A percentile compares a stretch with the other conserved stretches of the same genome.
phyloP scores from a whole-genome alignment of 169 alveolate genomes.

The Perkinsus chesapeaki region DNA sequence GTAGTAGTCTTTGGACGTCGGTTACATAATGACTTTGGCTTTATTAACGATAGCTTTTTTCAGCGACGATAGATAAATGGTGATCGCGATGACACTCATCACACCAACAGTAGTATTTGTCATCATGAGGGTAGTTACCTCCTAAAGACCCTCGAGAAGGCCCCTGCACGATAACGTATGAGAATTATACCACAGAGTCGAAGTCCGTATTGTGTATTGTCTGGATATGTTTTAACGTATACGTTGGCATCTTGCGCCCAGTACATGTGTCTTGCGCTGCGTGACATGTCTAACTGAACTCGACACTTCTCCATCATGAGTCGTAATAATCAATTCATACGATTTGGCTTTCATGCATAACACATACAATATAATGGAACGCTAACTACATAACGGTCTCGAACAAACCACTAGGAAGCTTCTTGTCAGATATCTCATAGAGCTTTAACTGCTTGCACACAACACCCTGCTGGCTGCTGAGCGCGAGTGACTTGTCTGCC shows the following conservation, averaged over 20 bases:
- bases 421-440: not conserved
- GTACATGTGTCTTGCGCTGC: no score
- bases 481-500: no score
- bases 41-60: not conserved
- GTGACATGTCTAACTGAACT: no score
- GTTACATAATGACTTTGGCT: not conserved
- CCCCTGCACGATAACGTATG: no score
- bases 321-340: no score
- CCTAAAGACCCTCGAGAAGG: not conserved
- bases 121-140: not conserved
- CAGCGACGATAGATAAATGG: not conserved
- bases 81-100: not conserved
- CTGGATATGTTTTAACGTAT: no score
- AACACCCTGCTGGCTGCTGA: slow-evolving; percentile 27
- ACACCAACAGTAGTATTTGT: not conserved
- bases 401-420: not conserved
- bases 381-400: not conserved
- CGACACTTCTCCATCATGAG: no score
- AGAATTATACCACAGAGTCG: no score
- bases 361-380: no score
- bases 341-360: no score
- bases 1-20: not conserved
- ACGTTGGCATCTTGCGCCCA: no score
- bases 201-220: no score
- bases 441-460: not conserved